Base-by-base conservation (phyloP, 2,329 filamentous ascomycete species). In the Scedosporium dehoogii region DNA sequence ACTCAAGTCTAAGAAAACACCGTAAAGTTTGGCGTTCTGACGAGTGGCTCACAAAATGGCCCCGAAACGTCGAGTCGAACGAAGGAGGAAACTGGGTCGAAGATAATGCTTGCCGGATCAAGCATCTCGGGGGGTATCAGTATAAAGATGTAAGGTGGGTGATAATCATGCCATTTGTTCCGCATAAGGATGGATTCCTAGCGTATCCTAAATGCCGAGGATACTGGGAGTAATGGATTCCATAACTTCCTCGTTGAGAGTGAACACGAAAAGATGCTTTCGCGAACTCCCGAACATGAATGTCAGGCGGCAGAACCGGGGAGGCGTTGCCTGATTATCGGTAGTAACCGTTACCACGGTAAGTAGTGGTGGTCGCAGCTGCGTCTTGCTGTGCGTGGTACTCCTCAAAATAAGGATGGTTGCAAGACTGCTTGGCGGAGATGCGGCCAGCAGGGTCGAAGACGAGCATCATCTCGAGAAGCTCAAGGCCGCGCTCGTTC, bases 381-480 rank as follows among this genome's bases (percentile, higher is more conserved):
- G 33, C 65, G 57, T 72, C 69, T 21, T 71, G 69, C 58, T 74
- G 69, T 38, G 68, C 67, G 10, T 70, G 59, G 64, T 72, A 75
- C 27, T 75, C 74, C 63, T 80, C 76, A 66, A 96, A 96, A 78
- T 96, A 96, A 7, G 89, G 87, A 72, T 96, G 92, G 68, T 86
- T 81, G 72, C 89, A 90, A 12, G 91, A 87, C 73, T 91, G 89
- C 80, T 96, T 96, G 60, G 92, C 92, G 6, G 90, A 96, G 68
- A 96, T 90, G 66, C 92, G 88, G 61, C 87, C 86, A 23, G 91
- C 90, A 2, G 92, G 92, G 72, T 96, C 92, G 71, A 93, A 96
- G 63, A 92, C 87, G 51, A 96, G 85, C 78, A 96, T 84, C 70
- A 79, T 76, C 70, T 86, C 83, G 12, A 86, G 75, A 25, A 91